These are phyloP conservation scores for Bidens hawaiensis DNA, from an alignment of 140 eudicot species.

Conservation along the genomic window DNA sequence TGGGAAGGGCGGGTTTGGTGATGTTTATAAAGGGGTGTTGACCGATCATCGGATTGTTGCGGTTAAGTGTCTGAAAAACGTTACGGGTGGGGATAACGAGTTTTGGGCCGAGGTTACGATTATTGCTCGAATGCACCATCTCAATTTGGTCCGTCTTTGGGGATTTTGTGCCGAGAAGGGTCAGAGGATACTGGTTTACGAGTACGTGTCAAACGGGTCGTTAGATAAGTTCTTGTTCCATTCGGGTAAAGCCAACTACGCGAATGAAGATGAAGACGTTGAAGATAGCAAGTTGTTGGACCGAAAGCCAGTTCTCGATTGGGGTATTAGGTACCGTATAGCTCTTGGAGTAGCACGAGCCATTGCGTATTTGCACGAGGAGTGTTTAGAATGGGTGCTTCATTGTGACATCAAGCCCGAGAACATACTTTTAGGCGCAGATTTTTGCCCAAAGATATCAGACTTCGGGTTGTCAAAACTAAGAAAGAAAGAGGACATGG, in stretches of 20 bases:
- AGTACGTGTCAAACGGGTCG: conserved; percentile 88
- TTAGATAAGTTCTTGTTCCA: conserved; percentile 71
- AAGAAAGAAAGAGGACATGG: conserved; percentile 78
- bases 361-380: conserved; percentile 85
- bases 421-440: conserved; percentile 81
- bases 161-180: conserved; percentile 93
- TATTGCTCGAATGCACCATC: conserved; percentile 93
- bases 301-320: conserved; percentile 66
- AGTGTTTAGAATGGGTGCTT: conserved; percentile 89
- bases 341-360: conserved; percentile 95
- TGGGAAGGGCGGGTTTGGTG: conserved; percentile 87
- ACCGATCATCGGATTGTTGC: conserved; percentile 81
- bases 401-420: conserved; percentile 97
- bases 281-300: conserved; percentile 25
- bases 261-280: conserved; percentile 12
- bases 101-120: conserved; percentile 97
- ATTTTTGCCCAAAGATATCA: conserved; percentile 89
- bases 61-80: conserved; percentile 62
- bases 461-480: conserved; percentile 88
- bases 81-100: conserved; percentile 72
- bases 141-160: conserved; percentile 82
- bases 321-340: conserved; percentile 82
- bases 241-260: conserved; percentile 11
- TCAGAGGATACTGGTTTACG: conserved; percentile 67
- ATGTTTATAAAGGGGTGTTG: conserved; percentile 73